phyloP scores from a whole-genome alignment of 1,284 basidiomycete species.

The Sutorius eximius region DNA sequence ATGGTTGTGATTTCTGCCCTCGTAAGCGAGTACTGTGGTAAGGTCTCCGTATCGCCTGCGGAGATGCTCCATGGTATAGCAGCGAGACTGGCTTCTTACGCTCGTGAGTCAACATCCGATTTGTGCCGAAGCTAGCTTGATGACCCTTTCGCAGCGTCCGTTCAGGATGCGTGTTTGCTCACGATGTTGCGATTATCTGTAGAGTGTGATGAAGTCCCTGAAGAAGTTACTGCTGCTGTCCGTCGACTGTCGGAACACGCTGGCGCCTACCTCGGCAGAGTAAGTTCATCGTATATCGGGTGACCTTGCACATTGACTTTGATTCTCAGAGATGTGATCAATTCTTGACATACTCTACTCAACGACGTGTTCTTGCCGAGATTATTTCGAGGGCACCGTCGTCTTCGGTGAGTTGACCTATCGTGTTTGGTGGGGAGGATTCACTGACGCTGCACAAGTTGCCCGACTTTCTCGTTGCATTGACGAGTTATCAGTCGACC shows the following conservation, averaged over 20 bases:
- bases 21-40: constrained; percentile 57
- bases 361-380: constrained; percentile 43
- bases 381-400: constrained; percentile 49
- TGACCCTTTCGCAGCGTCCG: constrained; percentile 45
- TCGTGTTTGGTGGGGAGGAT: neutral
- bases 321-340: constrained; percentile 61
- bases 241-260: constrained; percentile 43
- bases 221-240: constrained; percentile 44
- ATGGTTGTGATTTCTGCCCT: constrained; percentile 66
- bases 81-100: constrained; percentile 43
- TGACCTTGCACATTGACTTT: constrained; percentile 4
- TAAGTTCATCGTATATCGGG: constrained; percentile 31
- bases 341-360: constrained; percentile 51
- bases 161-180: constrained; percentile 69
- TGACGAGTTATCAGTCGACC: constrained; percentile 40
- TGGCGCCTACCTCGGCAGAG: constrained; percentile 55
- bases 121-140: constrained; percentile 1
- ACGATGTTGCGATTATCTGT: constrained; percentile 64
- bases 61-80: constrained; percentile 54
- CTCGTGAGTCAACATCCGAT: constrained; percentile 43
- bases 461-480: constrained; percentile 61
- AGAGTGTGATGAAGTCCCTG: constrained; percentile 55
- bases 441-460: constrained; percentile 44
- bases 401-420: constrained; percentile 46
- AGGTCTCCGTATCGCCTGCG: constrained; percentile 49